Evolutionary conservation across 768 basidiomycete genomes (phyloP).

Genomic region (Tulasnella sp.): DNA sequence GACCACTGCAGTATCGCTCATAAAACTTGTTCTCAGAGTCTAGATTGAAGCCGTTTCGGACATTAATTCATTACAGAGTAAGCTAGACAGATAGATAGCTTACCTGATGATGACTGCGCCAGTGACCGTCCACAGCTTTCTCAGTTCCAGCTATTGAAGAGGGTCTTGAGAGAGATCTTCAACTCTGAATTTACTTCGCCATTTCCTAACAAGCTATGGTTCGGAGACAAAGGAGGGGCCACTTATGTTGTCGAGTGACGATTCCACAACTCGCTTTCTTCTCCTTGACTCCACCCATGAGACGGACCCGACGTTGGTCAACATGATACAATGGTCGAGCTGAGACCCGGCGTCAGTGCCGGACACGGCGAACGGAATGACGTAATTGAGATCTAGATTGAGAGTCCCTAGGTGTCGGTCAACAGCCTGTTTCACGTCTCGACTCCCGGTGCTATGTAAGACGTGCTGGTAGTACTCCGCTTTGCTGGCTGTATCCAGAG

Average conservation of each 20-base stretch:
- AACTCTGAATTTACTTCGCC: constrained; percentile 97
- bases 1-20: constrained; percentile 90
- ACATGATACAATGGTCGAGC: constrained; percentile 96
- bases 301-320: constrained; percentile 91
- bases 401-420: constrained; percentile 97
- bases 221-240: constrained; percentile 93
- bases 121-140: constrained; percentile 99
- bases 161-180: constrained; percentile 93
- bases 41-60: constrained; percentile 45
- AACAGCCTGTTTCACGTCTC: constrained; percentile 95
- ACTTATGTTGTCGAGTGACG: constrained; percentile 96
- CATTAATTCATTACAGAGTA: background rate
- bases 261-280: constrained; percentile 97
- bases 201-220: constrained; percentile 95
- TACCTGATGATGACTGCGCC: constrained; percentile 98
- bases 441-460: constrained; percentile 89
- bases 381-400: constrained; percentile 95
- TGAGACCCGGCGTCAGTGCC: constrained; percentile 95
- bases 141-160: constrained; percentile 96
- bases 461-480: constrained; percentile 98
- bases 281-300: constrained; percentile 92
- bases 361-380: constrained; percentile 95
- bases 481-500: constrained; percentile 89
- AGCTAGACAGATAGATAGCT: constrained; percentile 21
- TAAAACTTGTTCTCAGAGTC: constrained; percentile 96